Conservation (phyloP, 768 basidiomycete species). For the Clathrus columnatus region DNA sequence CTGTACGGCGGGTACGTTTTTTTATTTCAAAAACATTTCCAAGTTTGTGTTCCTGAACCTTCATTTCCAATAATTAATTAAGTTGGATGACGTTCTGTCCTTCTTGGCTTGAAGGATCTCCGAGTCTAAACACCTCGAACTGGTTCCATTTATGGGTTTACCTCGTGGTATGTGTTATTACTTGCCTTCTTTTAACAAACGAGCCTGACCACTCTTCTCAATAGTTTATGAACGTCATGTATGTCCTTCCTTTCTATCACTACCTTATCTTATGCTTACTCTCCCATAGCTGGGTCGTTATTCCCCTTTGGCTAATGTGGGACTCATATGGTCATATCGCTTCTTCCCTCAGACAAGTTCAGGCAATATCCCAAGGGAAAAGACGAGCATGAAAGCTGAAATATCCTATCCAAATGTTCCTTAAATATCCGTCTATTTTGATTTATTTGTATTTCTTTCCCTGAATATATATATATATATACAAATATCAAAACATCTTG, state of each 20-base stretch:
- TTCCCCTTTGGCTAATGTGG: constrained; percentile 68
- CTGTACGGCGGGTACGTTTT: constrained; percentile 62
- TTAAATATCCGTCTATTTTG: too few relatives aligned
- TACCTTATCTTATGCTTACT: too few relatives aligned
- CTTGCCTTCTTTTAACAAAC: background rate
- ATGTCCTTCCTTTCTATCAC: constrained; percentile 25
- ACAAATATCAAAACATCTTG: too few relatives aligned
- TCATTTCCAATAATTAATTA: background rate
- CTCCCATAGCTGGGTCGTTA: constrained; percentile 81
- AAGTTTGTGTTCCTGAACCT: background rate
- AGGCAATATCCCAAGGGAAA: constrained; percentile 15
- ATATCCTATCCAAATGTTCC: too few relatives aligned
- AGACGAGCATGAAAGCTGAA: constrained; percentile 14
- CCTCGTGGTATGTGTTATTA: constrained; percentile 50
- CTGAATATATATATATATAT: too few relatives aligned
- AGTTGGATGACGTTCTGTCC: constrained; percentile 88
- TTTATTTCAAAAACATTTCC: constrained; percentile 7
- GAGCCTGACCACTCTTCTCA: background rate
- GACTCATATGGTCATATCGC: constrained; percentile 72
- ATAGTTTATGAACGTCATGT: constrained; percentile 79
- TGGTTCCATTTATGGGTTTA: constrained; percentile 71
- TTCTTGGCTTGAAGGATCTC: constrained; percentile 73
- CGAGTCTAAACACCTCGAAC: constrained; percentile 64
- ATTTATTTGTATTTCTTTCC: too few relatives aligned
- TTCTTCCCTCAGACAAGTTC: constrained; percentile 38